Evolutionary conservation across 2,329 filamentous ascomycete species (phyloP).

Genomic region (Zymoseptoria crescenta): DNA sequence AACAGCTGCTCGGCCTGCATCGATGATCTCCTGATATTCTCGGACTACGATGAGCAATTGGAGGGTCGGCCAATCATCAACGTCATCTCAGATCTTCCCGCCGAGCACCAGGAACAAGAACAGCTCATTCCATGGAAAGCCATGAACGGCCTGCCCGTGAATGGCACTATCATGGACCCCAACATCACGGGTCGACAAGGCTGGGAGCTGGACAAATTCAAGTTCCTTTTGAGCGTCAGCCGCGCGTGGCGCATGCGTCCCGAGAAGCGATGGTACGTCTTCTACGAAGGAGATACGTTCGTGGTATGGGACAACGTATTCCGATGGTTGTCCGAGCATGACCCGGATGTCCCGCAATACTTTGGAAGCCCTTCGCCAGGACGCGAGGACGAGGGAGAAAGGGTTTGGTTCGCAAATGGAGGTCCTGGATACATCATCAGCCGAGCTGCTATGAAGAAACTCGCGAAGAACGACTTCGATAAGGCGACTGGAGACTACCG

Average conservation of each 20-base stretch:
- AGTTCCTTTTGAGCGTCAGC: conserved; percentile 47
- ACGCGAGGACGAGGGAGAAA: conserved; percentile 27
- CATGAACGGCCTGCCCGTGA: conserved; percentile 9
- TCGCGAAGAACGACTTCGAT: conserved; percentile 25
- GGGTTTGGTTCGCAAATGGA: conserved; percentile 42
- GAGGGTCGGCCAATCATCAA: conserved; percentile 35
- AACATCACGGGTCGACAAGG: conserved; percentile 25
- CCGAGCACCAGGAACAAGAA: conserved; percentile 9
- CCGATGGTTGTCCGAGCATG: conserved; percentile 8
- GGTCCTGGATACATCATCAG: conserved; percentile 44
- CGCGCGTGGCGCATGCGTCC: conserved; percentile 41
- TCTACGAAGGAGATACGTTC: conserved; percentile 47
- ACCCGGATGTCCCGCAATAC: conserved; percentile 11
- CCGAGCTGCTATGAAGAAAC: conserved; percentile 38
- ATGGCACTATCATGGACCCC: conserved; percentile 9
- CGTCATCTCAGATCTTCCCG: conserved; percentile 41
- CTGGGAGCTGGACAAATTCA: conserved; percentile 47
- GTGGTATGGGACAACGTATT: conserved; percentile 33
- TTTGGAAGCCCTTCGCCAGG: conserved; percentile 14
- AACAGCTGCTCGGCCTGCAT: conserved; percentile 48
- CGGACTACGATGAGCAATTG: conserved; percentile 40
- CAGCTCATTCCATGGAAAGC: conserved; percentile 12
- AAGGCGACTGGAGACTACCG: conserved; percentile 32
- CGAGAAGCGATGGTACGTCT: conserved; percentile 45
- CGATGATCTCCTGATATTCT: conserved; percentile 39